Percentiles rank a stretch among this genome's conserved stretches.
These are phyloP conservation scores for Sphagnum fallax DNA, from an alignment of 228 moss, liverwort and hornwort genomes.

Conservation along the genomic window DNA sequence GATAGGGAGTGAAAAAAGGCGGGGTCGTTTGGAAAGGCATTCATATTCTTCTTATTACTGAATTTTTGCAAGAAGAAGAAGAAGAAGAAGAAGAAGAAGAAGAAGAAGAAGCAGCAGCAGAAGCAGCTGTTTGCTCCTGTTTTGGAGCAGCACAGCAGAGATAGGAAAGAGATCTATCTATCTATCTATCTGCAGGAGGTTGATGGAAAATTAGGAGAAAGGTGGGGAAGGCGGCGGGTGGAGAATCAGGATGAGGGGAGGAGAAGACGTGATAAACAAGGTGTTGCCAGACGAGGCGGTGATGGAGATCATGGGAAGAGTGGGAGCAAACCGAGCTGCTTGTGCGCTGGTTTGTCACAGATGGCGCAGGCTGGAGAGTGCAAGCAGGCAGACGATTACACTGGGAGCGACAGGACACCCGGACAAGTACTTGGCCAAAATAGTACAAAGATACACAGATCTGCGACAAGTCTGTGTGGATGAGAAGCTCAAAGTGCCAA, in stretches of 20 bases:
- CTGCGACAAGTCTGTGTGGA: slow-evolving; percentile 62
- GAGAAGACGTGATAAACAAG: slow-evolving; percentile 49
- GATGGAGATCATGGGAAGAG: slow-evolving; percentile 53
- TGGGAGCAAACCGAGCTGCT: slow-evolving; percentile 64
- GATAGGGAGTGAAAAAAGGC: too few species aligned
- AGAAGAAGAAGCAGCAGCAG: too few species aligned
- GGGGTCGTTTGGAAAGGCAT: too few species aligned
- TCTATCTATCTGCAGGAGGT: not conserved
- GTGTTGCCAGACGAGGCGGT: slow-evolving; percentile 64
- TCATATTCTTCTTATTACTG: too few species aligned
- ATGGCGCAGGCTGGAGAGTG: slow-evolving; percentile 54
- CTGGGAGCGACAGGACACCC: slow-evolving; percentile 60
- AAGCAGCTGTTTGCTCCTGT: too few species aligned
- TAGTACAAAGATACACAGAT: slow-evolving; percentile 49
- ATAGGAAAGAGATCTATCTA: too few species aligned
- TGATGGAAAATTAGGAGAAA: not conserved
- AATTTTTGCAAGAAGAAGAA: too few species aligned
- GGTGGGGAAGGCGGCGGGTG: not conserved
- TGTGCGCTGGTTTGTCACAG: slow-evolving; percentile 64
- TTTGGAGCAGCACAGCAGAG: too few species aligned
- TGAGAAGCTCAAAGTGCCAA: slow-evolving; percentile 39
- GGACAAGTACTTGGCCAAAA: slow-evolving; percentile 39
- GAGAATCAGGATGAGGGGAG: slow-evolving; percentile 43
- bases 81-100: too few species aligned
- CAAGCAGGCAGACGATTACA: slow-evolving; percentile 38